Base-by-base conservation (phyloP, 139 green algal species). In the Ettlia oleoabundans region DNA sequence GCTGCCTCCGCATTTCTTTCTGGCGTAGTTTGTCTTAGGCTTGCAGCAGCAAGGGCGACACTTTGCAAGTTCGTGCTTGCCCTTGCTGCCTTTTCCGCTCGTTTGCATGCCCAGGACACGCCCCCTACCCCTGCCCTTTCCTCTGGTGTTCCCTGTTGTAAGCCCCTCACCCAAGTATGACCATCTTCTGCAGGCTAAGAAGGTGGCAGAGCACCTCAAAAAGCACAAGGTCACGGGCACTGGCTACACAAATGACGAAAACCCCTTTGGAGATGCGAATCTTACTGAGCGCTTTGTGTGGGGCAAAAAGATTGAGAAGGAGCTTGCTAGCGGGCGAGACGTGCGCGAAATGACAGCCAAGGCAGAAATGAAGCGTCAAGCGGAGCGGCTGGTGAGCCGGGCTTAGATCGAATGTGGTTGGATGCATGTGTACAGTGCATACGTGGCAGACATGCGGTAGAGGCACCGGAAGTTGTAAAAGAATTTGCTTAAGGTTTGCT, bases 251-350 rank as follows among this genome's bases (percentile, higher is more conserved):
- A 79, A 96, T 51, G 84, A 93, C 30, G 90, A 90, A 67, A 97
- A 97, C 77, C 91, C 89, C 3, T 97, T 97, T 81, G 87, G 89
- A 30, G 93, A 97, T 35, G 40, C 88, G 35, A 93, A 91, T 67
- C 84, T 95, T 30, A 82, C 66, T 0, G 68, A 91, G 19, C 86
- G 84, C 21, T 99, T 99, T 85, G 95, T 99, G 40, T 98, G 96
- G 96, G 79, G 82, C 64, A 98, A 98, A 86, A 99, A 98, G 83
- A 94, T 99, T 37, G 93, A 98, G 85, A 93, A 93, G 75, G 71
- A 96, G 51, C 52, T 97, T 19, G 53, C 73, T 21, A 71, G 78
- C 19, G 93, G 94, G 41, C 84, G 85, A 40, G 85, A 91, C 75
- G 63, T 93, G 21, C 80, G 61, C 37, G 93, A 98, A 19, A 82